Evolutionary conservation across 208 protist species (phyloP).

Genomic region (Acanthamoeba castellanii): DNA sequence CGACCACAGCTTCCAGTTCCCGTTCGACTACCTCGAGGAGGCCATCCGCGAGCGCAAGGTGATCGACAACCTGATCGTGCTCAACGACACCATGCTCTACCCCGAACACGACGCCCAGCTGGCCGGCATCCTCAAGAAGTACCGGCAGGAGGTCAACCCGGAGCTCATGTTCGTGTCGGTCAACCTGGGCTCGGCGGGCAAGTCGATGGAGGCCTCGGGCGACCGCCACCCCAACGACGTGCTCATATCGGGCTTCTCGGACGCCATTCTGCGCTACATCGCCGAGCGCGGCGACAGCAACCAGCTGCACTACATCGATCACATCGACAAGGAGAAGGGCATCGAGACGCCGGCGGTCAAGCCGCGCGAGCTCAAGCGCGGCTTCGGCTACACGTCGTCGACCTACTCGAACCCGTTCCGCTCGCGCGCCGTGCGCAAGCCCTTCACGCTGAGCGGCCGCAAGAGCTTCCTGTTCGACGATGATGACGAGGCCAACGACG

Average conservation of each 20-base stretch:
- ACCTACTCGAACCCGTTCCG: constrained; percentile 69
- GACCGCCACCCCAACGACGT: constrained; percentile 93
- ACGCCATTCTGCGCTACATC: constrained; percentile 94
- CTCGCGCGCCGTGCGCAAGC: constrained; percentile 28
- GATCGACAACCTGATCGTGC: constrained; percentile 79
- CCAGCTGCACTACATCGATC: constrained; percentile 75
- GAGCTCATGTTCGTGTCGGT: constrained; percentile 94
- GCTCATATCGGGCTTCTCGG: constrained; percentile 94
- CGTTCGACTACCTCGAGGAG: constrained; percentile 75
- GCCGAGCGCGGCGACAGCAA: constrained; percentile 88
- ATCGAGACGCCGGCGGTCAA: constrained; percentile 1
- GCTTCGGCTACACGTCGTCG: background rate
- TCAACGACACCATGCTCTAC: constrained; percentile 66
- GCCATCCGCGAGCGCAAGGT: background rate
- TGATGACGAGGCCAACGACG: constrained; percentile 47
- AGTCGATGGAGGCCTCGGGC: background rate
- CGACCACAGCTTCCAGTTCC: constrained; percentile 58
- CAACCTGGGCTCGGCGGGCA: constrained; percentile 74
- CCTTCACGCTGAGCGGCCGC: background rate
- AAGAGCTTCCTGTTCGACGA: constrained; percentile 59
- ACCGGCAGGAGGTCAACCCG: constrained; percentile 92
- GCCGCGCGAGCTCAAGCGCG: constrained; percentile 2
- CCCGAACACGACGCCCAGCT: constrained; percentile 16
- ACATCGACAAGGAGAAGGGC: constrained; percentile 71
- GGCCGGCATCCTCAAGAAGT: constrained; percentile 90